Conservation (phyloP, 345 rosid genomes). For the Arabidopsis thaliana region DNA sequence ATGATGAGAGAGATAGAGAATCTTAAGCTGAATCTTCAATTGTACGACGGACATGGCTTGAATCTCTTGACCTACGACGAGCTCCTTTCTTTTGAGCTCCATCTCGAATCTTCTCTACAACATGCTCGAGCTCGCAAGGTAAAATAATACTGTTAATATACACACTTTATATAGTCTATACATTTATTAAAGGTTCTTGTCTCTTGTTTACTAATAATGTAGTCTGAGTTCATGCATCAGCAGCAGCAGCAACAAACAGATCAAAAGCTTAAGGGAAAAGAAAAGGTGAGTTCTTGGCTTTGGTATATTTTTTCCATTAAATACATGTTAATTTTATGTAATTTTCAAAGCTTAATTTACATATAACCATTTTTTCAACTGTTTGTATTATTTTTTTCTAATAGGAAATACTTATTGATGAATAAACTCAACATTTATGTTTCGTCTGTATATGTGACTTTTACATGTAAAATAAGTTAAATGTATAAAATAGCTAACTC, state of each 20-base stretch:
- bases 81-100: constrained; percentile 33
- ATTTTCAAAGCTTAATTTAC: neutral
- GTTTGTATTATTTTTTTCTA: neutral
- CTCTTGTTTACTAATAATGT: constrained; percentile 2
- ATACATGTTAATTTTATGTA: neutral
- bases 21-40: constrained; percentile 25
- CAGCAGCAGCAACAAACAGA: constrained; percentile 21
- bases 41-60: constrained; percentile 30
- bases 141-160: neutral
- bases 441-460: too few species aligned
- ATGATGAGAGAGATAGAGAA: constrained; percentile 34
- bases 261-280: constrained; percentile 20
- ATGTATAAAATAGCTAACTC: too few species aligned
- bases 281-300: neutral
- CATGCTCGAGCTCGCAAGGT: constrained; percentile 36
- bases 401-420: constrained; percentile 27
- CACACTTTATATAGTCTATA: neutral
- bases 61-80: constrained; percentile 31
- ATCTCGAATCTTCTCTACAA: constrained; percentile 34
- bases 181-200: neutral
- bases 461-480: too few species aligned
- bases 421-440: neutral
- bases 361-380: neutral
- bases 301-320: neutral
- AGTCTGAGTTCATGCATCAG: constrained; percentile 34